A percentile compares a stretch with the other conserved stretches of the same genome.
Conservation (phyloP, 2,329 filamentous ascomycete genomes). For the Cytospora schulzeri region DNA sequence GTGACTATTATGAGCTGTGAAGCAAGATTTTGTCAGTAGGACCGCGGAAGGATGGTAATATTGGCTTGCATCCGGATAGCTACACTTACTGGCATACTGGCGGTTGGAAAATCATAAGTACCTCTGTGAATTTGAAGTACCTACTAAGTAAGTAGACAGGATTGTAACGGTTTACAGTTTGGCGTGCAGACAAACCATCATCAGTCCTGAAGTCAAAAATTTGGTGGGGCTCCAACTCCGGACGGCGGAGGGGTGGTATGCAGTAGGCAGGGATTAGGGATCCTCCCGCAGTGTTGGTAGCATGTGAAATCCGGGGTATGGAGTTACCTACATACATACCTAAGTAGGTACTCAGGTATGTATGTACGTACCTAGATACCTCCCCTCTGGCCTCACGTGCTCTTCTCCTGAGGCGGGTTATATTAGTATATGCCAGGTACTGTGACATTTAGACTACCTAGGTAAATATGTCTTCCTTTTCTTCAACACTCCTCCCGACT, state of each 20-base stretch:
- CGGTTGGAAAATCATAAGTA: background rate
- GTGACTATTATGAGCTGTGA: constrained; percentile 66
- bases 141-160: background rate
- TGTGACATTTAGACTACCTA: too few relatives aligned
- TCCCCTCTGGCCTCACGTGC: too few relatives aligned
- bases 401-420: too few relatives aligned
- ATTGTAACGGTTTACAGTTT: background rate
- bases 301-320: background rate
- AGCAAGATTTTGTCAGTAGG: constrained; percentile 3
- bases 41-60: background rate
- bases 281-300: background rate
- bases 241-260: background rate
- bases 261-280: background rate
- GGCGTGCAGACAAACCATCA: background rate
- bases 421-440: too few relatives aligned
- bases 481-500: too few relatives aligned
- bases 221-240: constrained; percentile 12
- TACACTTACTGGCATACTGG: constrained; percentile 27
- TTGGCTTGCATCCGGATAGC: background rate
- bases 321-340: background rate
- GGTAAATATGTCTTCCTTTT: too few relatives aligned
- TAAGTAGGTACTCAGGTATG: too few relatives aligned
- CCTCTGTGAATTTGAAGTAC: background rate
- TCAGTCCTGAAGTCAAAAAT: constrained; percentile 10
- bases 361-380: too few relatives aligned